Base-by-base conservation (phyloP, 2,329 filamentous ascomycete genomes). In the Botryosphaeria dothidea region DNA sequence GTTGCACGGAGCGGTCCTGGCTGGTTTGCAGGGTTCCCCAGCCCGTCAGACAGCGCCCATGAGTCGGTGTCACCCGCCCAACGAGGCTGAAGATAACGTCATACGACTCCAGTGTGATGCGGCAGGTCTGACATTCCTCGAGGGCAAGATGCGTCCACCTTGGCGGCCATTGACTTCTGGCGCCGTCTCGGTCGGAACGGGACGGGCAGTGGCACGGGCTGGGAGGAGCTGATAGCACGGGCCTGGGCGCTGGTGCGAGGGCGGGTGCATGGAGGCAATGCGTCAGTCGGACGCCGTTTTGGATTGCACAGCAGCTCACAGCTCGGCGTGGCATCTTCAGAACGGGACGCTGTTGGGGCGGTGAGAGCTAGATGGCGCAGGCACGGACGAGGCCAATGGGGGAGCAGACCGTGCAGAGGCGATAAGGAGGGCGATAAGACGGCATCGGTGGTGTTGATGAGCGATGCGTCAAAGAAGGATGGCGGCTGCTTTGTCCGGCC, bases 81-180 rank as follows among this genome's bases (percentile, higher is more conserved):
- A n/a, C 54, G 54, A 58, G 54, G 54, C 54, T 60, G 38, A 52
- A 34, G 56, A 60, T 60, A 60, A 46, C 41, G 56, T 60, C 56
- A 60, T 60, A 60, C n/a, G 27, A 31, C 36, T 45, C 15, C 9
- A 29, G 54, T 13, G 36, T 45, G 36, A 57, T 43, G 52, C 11
- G 52, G 34, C 31, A 21, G 29, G 49, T n/a, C 23, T 36, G 49
- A 56, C 31, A 31, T 29, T 57, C 36, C 52, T 31, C 19, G 31
- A 19, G 49, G 19, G 13, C 25, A 21, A 36, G 54, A n/a, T 43
- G 15, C 19, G 19, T 36, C 51, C 19, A 27, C 31, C 8, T 13
- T 21, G 5, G 46, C 9, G 17, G 49, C 29, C 29, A 45, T 45
- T 45, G 38, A 34, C 31, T 48, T 23, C 45, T 48, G 31, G n/a